Evolutionary conservation across 78 protist species (phyloP).

Genomic region (Dictyostelium purpureum): DNA sequence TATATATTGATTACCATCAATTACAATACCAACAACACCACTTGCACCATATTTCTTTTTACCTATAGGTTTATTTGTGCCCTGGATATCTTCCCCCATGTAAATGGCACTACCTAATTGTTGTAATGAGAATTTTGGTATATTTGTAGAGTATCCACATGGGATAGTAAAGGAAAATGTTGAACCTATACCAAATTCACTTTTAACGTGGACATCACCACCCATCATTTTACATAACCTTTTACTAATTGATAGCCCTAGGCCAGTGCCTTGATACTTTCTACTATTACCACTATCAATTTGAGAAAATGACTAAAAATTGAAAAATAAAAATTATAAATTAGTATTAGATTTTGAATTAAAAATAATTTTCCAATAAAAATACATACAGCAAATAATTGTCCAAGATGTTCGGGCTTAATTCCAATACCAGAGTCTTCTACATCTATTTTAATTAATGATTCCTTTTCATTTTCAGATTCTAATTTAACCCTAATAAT

Average conservation of each 20-base stretch:
- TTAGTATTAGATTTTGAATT: background rate
- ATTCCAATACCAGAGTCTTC: slow-evolving; percentile 81
- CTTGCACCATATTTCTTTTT: slow-evolving; percentile 9
- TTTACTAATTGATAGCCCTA: slow-evolving; percentile 56
- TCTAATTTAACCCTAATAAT: slow-evolving; percentile 2
- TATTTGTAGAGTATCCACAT: background rate
- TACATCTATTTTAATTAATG: slow-evolving; percentile 33
- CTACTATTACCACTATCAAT: slow-evolving; percentile 7
- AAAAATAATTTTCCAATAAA: background rate
- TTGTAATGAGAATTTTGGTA: background rate
- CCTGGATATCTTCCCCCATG: slow-evolving; percentile 20
- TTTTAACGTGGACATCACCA: slow-evolving; percentile 35
- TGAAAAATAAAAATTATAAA: no score
- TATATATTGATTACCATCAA: background rate
- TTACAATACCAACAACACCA: slow-evolving; percentile 39
- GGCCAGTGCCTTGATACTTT: slow-evolving; percentile 70
- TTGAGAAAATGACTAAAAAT: slow-evolving; percentile 22
- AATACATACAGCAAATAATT: slow-evolving; percentile 12
- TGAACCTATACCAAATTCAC: slow-evolving; percentile 42
- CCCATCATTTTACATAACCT: slow-evolving; percentile 71
- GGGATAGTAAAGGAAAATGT: slow-evolving; percentile 26
- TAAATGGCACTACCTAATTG: slow-evolving; percentile 29
- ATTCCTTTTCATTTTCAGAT: background rate
- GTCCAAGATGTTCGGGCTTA: slow-evolving; percentile 9
- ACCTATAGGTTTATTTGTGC: slow-evolving; percentile 24